These are phyloP conservation scores for Fraxinus paxiana DNA, from an alignment of 305 asterid genomes.

Conservation along the genomic window DNA sequence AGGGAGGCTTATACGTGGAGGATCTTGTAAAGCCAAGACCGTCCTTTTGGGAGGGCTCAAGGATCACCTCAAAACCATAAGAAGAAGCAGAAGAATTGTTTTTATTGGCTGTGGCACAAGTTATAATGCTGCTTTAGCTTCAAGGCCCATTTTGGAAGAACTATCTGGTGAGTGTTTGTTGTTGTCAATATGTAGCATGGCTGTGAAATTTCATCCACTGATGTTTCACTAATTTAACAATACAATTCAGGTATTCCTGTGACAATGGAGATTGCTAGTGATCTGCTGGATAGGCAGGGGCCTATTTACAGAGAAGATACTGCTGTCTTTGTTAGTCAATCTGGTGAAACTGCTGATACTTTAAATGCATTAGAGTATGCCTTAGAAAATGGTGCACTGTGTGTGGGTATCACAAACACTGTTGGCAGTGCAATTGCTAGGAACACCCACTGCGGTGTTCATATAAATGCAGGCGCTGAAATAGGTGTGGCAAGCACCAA, in stretches of 20 bases:
- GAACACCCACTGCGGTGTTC: slow-evolving; percentile 92
- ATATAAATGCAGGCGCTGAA: slow-evolving; percentile 96
- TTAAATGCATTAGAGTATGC: slow-evolving; percentile 90
- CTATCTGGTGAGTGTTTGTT: slow-evolving; percentile 63
- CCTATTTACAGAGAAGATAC: slow-evolving; percentile 95
- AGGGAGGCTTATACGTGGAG: slow-evolving; percentile 92
- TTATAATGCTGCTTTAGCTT: slow-evolving; percentile 93
- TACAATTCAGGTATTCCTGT: slow-evolving; percentile 71
- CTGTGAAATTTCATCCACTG: neutral
- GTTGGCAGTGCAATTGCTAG: slow-evolving; percentile 98
- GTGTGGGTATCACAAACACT: slow-evolving; percentile 95
- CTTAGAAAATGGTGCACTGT: slow-evolving; percentile 80
- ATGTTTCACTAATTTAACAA: slow-evolving; percentile 14
- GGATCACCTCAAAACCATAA: slow-evolving; percentile 84
- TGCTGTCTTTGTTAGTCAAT: slow-evolving; percentile 89
- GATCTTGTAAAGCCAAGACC: slow-evolving; percentile 75
- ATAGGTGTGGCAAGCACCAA: slow-evolving; percentile 98
- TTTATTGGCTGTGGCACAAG: slow-evolving; percentile 97
- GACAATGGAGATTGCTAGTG: slow-evolving; percentile 96
- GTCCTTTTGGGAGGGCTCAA: slow-evolving; percentile 94
- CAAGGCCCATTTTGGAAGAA: slow-evolving; percentile 88
- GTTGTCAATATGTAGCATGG: slow-evolving; percentile 1
- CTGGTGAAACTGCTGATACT: slow-evolving; percentile 97
- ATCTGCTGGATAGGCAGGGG: slow-evolving; percentile 91
- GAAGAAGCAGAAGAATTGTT: slow-evolving; percentile 91